Percentiles rank a stretch among this genome's conserved stretches.
These are phyloP conservation scores for Pseudonectria foliicola DNA, from an alignment of 2,329 filamentous ascomycete species.

Conservation along the genomic window DNA sequence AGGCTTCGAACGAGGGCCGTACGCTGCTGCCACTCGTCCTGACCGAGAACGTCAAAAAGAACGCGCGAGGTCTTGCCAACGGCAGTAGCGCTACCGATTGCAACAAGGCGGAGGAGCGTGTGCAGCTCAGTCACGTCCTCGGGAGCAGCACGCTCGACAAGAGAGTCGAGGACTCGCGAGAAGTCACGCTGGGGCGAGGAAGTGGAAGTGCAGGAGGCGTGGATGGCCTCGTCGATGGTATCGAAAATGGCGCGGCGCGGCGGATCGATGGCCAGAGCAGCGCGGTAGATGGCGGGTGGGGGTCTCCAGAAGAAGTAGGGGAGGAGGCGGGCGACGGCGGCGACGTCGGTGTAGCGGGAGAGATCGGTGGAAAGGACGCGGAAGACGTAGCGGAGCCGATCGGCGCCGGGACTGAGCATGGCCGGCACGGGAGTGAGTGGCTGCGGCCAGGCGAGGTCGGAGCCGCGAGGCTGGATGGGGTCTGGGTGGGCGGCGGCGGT, in stretches of 20 bases:
- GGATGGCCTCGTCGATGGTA: constrained; percentile 20
- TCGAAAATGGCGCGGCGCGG: constrained; percentile 10
- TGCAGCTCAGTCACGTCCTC: constrained; percentile 19
- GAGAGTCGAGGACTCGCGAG: constrained; percentile 10
- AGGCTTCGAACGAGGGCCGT: constrained; percentile 16
- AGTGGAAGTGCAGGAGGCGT: neutral
- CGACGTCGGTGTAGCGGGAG: constrained; percentile 13
- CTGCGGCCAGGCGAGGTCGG: constrained; percentile 17
- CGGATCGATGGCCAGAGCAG: constrained; percentile 14
- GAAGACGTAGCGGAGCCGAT: constrained; percentile 15
- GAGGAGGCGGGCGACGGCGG: constrained; percentile 23
- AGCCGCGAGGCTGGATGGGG: constrained; percentile 13
- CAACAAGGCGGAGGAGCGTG: constrained; percentile 24
- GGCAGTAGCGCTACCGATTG: constrained; percentile 23
- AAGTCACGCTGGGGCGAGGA: constrained; percentile 2
- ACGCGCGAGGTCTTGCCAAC: constrained; percentile 22
- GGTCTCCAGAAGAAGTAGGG: constrained; percentile 34
- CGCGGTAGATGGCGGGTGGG: constrained; percentile 22
- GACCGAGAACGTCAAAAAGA: constrained; percentile 28
- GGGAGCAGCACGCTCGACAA: constrained; percentile 8
- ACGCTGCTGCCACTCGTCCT: constrained; percentile 27
- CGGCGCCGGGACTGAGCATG: constrained; percentile 10
- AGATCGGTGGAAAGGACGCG: constrained; percentile 14
- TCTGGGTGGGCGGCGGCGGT: constrained; percentile 9
- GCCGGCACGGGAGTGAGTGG: constrained; percentile 21